A percentile compares a stretch with the other conserved stretches of the same genome.
Evolutionary conservation across 2,329 filamentous ascomycete genomes (phyloP).

Genomic region (Magnaporthales sp.): DNA sequence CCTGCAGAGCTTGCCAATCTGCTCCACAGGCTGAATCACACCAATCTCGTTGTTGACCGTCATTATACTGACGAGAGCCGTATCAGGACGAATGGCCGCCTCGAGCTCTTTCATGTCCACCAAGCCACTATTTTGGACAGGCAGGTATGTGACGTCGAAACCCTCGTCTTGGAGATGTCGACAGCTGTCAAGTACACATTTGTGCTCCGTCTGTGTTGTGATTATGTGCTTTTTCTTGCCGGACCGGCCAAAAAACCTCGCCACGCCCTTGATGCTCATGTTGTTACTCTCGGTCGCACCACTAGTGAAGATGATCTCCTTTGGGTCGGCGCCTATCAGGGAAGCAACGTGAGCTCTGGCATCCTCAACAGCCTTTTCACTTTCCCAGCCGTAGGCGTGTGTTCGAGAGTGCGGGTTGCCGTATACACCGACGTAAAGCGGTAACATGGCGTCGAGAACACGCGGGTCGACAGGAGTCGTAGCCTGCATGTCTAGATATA

Average conservation of each 20-base stretch:
- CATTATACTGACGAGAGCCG: constrained; percentile 92
- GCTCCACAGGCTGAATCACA: constrained; percentile 90
- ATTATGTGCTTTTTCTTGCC: constrained; percentile 99
- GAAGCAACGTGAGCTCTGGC: constrained; percentile 75
- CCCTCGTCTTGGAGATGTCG: constrained; percentile 95
- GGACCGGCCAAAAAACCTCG: constrained; percentile 82
- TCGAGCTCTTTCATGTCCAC: constrained; percentile 77
- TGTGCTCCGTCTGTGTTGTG: constrained; percentile 96
- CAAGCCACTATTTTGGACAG: constrained; percentile 80
- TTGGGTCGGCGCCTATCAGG: constrained; percentile 87
- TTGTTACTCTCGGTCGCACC: constrained; percentile 98
- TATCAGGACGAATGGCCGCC: constrained; percentile 84
- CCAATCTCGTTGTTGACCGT: constrained; percentile 99
- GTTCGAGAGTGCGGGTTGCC: constrained; percentile 97
- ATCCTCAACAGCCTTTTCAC: constrained; percentile 84
- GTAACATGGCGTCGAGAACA: constrained; percentile 93
- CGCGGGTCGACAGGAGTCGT: constrained; percentile 92
- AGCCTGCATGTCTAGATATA: constrained; percentile 97
- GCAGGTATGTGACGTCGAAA: constrained; percentile 93
- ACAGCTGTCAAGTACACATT: constrained; percentile 96
- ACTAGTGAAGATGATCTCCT: constrained; percentile 98
- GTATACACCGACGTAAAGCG: constrained; percentile 86
- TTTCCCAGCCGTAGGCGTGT: constrained; percentile 98
- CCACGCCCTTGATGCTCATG: constrained; percentile 98
- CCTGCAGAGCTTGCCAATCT: constrained; percentile 89